Conservation (phyloP, 257 asterid species). For the Paraleonurus japonicus region DNA sequence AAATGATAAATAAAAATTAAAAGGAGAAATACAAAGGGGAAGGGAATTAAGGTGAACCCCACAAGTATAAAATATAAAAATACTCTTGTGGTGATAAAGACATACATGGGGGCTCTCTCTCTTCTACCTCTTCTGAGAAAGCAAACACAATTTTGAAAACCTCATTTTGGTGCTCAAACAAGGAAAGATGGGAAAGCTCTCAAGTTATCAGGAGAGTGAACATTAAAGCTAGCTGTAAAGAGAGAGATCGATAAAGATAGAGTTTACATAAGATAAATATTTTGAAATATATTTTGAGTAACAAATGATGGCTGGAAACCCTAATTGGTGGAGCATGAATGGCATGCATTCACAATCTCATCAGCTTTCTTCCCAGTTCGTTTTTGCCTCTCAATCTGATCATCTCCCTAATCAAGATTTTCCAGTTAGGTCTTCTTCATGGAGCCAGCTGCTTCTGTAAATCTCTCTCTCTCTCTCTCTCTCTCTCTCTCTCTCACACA, state of each 20-base stretch:
- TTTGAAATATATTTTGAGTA: background rate
- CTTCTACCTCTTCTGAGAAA: slow-evolving; percentile 37
- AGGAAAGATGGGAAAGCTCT: slow-evolving; percentile 21
- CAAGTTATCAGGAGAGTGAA: background rate
- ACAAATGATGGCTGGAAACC: slow-evolving; percentile 95
- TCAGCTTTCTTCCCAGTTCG: slow-evolving; percentile 27
- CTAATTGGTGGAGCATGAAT: slow-evolving; percentile 85
- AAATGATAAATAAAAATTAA: slow-evolving; percentile 9
- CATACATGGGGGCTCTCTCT: slow-evolving; percentile 23
- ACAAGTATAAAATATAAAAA: slow-evolving; percentile 48
- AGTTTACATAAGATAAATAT: background rate
- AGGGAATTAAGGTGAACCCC: slow-evolving; percentile 36
- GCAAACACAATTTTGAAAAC: slow-evolving; percentile 37
- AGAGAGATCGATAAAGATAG: background rate
- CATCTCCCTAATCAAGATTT: slow-evolving; percentile 41
- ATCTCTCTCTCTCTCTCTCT: slow-evolving; percentile 35
- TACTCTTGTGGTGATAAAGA: slow-evolving; percentile 40
- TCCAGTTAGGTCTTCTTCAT: slow-evolving; percentile 55
- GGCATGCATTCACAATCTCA: slow-evolving; percentile 62
- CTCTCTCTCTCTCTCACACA: background rate
- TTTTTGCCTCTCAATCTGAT: slow-evolving; percentile 35
- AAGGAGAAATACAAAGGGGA: slow-evolving; percentile 20
- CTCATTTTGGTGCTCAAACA: slow-evolving; percentile 32
- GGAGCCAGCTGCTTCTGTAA: slow-evolving; percentile 75
- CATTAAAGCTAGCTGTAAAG: background rate